Evolutionary conservation across 805 yeast species (phyloP).

Genomic region (Ogataea nitratoaversa): DNA sequence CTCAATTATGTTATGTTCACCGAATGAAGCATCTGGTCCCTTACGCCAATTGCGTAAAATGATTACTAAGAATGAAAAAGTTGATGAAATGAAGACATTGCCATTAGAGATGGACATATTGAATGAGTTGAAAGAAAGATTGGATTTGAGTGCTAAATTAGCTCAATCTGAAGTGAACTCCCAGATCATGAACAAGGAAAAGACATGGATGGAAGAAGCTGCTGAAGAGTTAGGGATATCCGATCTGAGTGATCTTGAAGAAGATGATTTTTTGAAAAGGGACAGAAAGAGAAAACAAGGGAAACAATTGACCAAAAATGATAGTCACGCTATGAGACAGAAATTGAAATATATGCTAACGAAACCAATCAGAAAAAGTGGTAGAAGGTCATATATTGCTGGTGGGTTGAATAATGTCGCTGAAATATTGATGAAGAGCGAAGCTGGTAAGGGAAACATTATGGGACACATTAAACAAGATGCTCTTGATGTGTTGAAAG

Average conservation of each 20-base stretch:
- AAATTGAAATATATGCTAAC: constrained; percentile 51
- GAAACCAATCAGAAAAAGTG: constrained; percentile 55
- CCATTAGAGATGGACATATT: constrained; percentile 76
- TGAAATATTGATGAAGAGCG: constrained; percentile 63
- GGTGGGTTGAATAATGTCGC: constrained; percentile 78
- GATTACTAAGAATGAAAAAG: constrained; percentile 33
- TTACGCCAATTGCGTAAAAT: constrained; percentile 67
- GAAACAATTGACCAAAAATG: constrained; percentile 49
- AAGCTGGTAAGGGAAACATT: constrained; percentile 53
- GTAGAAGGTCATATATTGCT: constrained; percentile 70
- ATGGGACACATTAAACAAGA: constrained; percentile 65
- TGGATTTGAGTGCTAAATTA: constrained; percentile 62
- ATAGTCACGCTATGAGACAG: constrained; percentile 41
- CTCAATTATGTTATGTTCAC: constrained; percentile 88
- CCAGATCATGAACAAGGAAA: constrained; percentile 55
- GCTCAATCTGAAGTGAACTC: constrained; percentile 67
- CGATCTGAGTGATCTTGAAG: constrained; percentile 60
- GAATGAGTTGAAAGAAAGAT: constrained; percentile 65
- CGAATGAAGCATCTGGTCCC: constrained; percentile 90
- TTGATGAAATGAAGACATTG: constrained; percentile 56
- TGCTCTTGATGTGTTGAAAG: constrained; percentile 61
- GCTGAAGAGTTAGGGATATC: constrained; percentile 92
- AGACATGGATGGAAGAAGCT: constrained; percentile 80
- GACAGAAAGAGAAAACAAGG: constrained; percentile 53
- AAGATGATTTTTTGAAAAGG: constrained; percentile 62